Base-by-base conservation (phyloP, 1,284 basidiomycete species). In the Pseudozyma sp. region DNA sequence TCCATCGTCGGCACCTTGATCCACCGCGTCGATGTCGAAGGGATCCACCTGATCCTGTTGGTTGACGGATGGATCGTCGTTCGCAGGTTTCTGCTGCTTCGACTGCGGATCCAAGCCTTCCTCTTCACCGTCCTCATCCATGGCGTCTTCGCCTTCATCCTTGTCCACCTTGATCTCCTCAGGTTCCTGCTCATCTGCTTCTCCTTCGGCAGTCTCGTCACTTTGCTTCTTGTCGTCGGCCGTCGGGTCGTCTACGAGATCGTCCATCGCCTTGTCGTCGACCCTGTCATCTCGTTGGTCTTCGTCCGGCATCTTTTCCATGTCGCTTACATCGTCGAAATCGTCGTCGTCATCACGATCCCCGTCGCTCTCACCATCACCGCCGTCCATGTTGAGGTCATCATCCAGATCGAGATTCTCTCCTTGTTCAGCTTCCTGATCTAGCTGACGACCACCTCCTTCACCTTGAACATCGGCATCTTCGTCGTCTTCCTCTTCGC, bases 281-380 rank as follows among this genome's bases (percentile, higher is more conserved):
- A 43, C 43, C 53, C 67, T 54, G 9, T 69, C 48, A 4, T 68
- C 50, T 17, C 45, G 47, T 24, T 63, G 58, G 17, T 76, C 67
- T 14, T 65, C 69, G 10, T 65, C 57, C 2, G 59, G 88, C 44
- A 51, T 90, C 56, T 92, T 85, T 65, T 90, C 87, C 29, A 92
- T 88, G 71, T 92, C 90, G 84, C 92, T 88, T 3, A 91, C 89
- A 6, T 87, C 86, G 54, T 86, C 85, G 43, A 89, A 89, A 30
- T 91, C 91, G 53, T 83, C 68, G 3, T 81, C 86, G 35, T 85
- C 84, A 11, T 79, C 86, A 39, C 85, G 81, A 11, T 78, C 83
- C 16, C 77, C 84, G 3, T 72, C 68, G 39, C 66, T 63, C 35
- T 64, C 52, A 5, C 46, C 74, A 39, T 67, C 64, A 33, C 53